Conservation (phyloP, 768 basidiomycete species). For the Collybiopsis confluens region DNA sequence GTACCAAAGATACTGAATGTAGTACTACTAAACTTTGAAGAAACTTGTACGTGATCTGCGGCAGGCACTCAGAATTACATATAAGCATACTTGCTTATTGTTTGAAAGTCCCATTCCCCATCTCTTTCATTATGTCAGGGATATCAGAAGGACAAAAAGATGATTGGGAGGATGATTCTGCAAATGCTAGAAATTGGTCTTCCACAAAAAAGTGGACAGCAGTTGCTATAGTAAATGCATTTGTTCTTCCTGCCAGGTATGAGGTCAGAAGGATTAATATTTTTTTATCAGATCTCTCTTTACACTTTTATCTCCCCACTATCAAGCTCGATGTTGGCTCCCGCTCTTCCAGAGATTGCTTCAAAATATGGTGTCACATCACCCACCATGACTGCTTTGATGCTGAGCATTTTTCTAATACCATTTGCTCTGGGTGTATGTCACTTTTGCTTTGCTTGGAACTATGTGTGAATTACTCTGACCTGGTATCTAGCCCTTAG, state of each 20-base stretch:
- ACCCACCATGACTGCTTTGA: constrained; percentile 49
- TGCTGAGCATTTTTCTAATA: constrained; percentile 58
- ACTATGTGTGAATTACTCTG: constrained; percentile 38
- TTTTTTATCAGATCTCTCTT: constrained; percentile 37
- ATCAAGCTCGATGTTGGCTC: constrained; percentile 53
- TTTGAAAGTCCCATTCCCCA: too few relatives aligned
- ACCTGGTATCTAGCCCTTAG: constrained; percentile 16
- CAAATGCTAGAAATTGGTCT: constrained; percentile 34
- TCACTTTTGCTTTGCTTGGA: constrained; percentile 35
- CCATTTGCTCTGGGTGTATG: constrained; percentile 58
- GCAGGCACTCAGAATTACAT: too few relatives aligned
- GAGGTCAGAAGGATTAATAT: too few relatives aligned
- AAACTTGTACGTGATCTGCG: too few relatives aligned
- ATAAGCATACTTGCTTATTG: too few relatives aligned
- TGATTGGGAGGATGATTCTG: constrained; percentile 21
- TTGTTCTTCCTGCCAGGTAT: too few relatives aligned
- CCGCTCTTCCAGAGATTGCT: constrained; percentile 56
- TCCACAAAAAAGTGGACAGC: constrained; percentile 38
- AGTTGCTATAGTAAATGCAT: constrained; percentile 33
- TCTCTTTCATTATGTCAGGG: too few relatives aligned
- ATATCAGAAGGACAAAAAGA: too few relatives aligned
- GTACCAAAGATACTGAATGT: too few relatives aligned
- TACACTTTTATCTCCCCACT: constrained; percentile 35
- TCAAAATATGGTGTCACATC: constrained; percentile 45
- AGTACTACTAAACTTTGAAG: too few relatives aligned